phyloP scores from a whole-genome alignment of 192 early-diverging fungal species.

The Linnemannia hyalina region DNA sequence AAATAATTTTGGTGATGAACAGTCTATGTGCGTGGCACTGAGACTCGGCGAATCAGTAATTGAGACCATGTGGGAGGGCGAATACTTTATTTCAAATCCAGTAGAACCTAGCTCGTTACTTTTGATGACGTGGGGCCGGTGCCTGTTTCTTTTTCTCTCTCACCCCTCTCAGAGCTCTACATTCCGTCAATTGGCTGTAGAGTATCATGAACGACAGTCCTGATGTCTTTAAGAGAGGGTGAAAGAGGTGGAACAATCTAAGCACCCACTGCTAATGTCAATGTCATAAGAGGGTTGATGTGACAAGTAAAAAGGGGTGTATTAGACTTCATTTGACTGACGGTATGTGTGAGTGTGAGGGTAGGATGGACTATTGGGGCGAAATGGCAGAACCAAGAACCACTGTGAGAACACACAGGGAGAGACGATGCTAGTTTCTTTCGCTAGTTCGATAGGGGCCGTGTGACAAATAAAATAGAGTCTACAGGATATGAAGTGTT shows the following conservation, averaged over 20 bases:
- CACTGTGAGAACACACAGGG: background rate
- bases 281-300: background rate
- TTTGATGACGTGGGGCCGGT: background rate
- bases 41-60: background rate
- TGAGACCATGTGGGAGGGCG: background rate
- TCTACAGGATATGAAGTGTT: background rate
- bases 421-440: background rate
- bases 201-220: too few species aligned
- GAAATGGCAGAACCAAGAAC: background rate
- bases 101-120: background rate
- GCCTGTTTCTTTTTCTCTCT: too few species aligned
- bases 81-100: conserved; percentile 2
- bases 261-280: too few species aligned
- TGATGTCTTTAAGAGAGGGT: too few species aligned
- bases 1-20: background rate
- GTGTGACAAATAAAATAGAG: background rate
- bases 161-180: too few species aligned
- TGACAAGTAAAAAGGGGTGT: background rate
- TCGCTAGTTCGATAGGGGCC: background rate
- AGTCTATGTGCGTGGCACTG: background rate
- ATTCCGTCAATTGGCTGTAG: too few species aligned
- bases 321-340: background rate
- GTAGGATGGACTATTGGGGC: background rate
- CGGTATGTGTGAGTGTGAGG: background rate
- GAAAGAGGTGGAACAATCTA: too few species aligned